These are phyloP conservation scores for Glaciozyma antarctica DNA, from an alignment of 768 basidiomycete species.

Conservation along the genomic window DNA sequence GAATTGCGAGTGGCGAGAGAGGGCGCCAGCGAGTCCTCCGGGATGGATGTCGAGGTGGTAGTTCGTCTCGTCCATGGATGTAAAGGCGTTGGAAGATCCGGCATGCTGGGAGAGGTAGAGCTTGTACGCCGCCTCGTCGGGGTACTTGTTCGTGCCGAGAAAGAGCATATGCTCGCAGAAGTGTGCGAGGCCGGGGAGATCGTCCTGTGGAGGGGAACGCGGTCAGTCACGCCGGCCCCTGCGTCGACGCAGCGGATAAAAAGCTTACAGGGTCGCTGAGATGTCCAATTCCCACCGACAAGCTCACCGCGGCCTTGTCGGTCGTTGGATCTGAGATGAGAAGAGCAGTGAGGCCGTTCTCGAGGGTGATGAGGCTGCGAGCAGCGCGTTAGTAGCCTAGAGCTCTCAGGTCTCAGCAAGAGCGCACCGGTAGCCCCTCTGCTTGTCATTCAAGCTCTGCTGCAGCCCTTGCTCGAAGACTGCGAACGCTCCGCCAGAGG, in stretches of 20 bases:
- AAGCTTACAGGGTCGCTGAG: slow-evolving; percentile 37
- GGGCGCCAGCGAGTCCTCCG: slow-evolving; percentile 18
- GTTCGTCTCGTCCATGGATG: slow-evolving; percentile 22
- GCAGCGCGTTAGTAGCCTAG: background rate
- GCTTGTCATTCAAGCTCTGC: background rate
- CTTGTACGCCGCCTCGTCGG: slow-evolving; percentile 28
- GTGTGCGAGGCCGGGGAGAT: slow-evolving; percentile 41
- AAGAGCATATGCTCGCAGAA: slow-evolving; percentile 38
- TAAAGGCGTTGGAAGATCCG: slow-evolving; percentile 25
- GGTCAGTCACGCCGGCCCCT: background rate
- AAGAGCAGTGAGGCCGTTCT: slow-evolving; percentile 40
- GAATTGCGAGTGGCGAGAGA: slow-evolving; percentile 49
- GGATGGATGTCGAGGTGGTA: slow-evolving; percentile 12
- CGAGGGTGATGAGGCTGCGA: slow-evolving; percentile 37
- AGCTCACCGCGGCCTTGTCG: slow-evolving; percentile 41
- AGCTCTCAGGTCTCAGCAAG: background rate
- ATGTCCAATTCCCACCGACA: slow-evolving; percentile 43
- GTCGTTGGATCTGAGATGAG: slow-evolving; percentile 40
- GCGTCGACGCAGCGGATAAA: background rate
- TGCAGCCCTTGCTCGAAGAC: background rate
- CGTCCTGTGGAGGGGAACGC: slow-evolving; percentile 10
- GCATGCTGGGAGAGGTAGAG: slow-evolving; percentile 17
- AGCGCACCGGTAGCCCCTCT: background rate
- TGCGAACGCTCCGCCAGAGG: background rate
- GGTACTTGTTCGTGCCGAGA: slow-evolving; percentile 20